Evolutionary conservation across 2,329 filamentous ascomycete species (phyloP), one percentile per base, ranked within the genome.

Genomic region (Penicillium sp.): DNA sequence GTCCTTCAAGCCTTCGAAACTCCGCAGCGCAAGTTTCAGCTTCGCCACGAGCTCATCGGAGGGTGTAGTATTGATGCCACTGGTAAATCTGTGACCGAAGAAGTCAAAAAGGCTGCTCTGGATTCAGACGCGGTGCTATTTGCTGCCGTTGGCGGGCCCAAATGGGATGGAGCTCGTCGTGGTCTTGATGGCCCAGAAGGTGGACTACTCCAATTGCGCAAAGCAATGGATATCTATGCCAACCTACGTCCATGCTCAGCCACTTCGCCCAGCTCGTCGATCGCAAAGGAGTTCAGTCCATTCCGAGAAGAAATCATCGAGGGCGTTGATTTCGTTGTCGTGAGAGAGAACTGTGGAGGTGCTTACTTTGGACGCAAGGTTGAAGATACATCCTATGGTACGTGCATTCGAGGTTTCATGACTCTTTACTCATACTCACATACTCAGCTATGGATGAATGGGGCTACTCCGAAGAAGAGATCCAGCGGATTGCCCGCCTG

Each of bases 171-270:
- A 45, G 61, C 64, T 16, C 67, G 72, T 10, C 62, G 61, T 23
- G 90, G 89, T 59, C 78, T 86, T 44, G 87, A 96, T 56, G 89
- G 91, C 14, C 92, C 92, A 0, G 92, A 96, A 73, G 90, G 95
- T 72, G 92, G 92, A 49, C 84, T 96, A 63, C 84, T 97, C 53
- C 84, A 81, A 66, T 86, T 97, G 50, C 89, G 92, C 74, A 95
- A 92, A 77, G 89, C 93, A 75, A 88, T 96, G 81, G 82, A 85
- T 68, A 90, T 92, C 50, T 96, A 92, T 77, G 92, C 91, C 56
- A 96, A 97, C 81, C 83, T 97, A 55, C 86, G 92, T 7, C 92
- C 92, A 6, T 96, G 71, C 50, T 67, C 68, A 5, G 91, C 82
- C 88, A 87, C 81, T 91, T 96, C 79, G 85, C 90, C 57, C 87